phyloP scores from a whole-genome alignment of 2,329 filamentous ascomycete genomes.

The Penicillium sp. region DNA sequence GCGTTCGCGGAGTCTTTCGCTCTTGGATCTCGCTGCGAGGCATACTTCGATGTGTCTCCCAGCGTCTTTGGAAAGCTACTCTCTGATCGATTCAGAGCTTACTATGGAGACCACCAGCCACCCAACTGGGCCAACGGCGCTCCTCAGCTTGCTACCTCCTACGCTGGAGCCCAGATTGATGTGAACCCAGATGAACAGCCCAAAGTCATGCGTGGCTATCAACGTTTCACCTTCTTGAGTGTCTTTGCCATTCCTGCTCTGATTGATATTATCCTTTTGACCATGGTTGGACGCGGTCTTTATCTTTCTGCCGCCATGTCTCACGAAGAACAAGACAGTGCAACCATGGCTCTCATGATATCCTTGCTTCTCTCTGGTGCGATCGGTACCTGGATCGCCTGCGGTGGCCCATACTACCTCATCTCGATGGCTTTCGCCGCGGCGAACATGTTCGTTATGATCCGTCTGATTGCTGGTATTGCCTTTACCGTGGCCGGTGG shows the following conservation, averaged over 20 bases:
- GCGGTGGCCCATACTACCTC: slow-evolving; percentile 64
- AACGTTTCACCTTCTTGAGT: slow-evolving; percentile 59
- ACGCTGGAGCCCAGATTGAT: slow-evolving; percentile 55
- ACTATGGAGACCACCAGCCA: slow-evolving; percentile 50
- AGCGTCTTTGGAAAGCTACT: slow-evolving; percentile 50
- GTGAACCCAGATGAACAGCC: slow-evolving; percentile 50
- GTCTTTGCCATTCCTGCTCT: slow-evolving; percentile 65
- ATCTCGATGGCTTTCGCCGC: slow-evolving; percentile 58
- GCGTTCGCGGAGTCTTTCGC: slow-evolving; percentile 66
- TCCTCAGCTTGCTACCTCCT: slow-evolving; percentile 52
- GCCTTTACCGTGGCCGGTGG: slow-evolving; percentile 55
- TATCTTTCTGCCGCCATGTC: slow-evolving; percentile 62
- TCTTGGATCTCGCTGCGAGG: slow-evolving; percentile 63
- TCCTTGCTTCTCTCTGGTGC: slow-evolving; percentile 61
- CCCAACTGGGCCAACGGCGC: slow-evolving; percentile 54
- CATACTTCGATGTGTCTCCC: slow-evolving; percentile 60
- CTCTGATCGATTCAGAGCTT: slow-evolving; percentile 44
- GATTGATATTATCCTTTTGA: slow-evolving; percentile 61
- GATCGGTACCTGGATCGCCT: slow-evolving; percentile 64
- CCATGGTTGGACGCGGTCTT: slow-evolving; percentile 60
- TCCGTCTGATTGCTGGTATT: slow-evolving; percentile 54
- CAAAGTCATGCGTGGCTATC: slow-evolving; percentile 48
- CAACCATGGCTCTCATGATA: slow-evolving; percentile 60
- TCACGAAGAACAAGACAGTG: slow-evolving; percentile 51
- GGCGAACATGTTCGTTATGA: slow-evolving; percentile 57